phyloP scores from a whole-genome alignment of 192 early-diverging fungal species.

The Globomyces pollinis-pini region DNA sequence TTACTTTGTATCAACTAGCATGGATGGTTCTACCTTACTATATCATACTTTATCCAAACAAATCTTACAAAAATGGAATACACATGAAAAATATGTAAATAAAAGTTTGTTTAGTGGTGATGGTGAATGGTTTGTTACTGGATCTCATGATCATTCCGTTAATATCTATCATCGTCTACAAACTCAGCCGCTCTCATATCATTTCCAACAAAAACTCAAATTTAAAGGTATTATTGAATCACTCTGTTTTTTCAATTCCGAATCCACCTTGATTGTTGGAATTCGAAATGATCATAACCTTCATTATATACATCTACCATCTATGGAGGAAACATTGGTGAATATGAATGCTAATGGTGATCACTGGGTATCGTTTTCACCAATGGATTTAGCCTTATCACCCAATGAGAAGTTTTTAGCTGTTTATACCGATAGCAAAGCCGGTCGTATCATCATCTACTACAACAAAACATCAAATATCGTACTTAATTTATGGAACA shows the following conservation, averaged over 20 bases:
- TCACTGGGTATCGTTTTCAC: slow-evolving; percentile 75
- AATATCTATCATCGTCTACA: slow-evolving; percentile 49
- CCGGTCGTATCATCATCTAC: slow-evolving; percentile 61
- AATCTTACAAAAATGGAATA: slow-evolving; percentile 51
- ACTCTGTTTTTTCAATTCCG: slow-evolving; percentile 53
- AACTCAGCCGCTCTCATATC: slow-evolving; percentile 18
- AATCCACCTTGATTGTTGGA: slow-evolving; percentile 38
- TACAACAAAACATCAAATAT: slow-evolving; percentile 20
- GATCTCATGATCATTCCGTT: slow-evolving; percentile 63
- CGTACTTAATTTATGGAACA: neutral
- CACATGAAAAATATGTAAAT: slow-evolving; percentile 66
- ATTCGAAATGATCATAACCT: slow-evolving; percentile 66
- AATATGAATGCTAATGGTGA: slow-evolving; percentile 78
- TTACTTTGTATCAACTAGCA: slow-evolving; percentile 8
- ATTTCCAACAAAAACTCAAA: slow-evolving; percentile 30
- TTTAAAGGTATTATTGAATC: slow-evolving; percentile 60
- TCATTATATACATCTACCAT: slow-evolving; percentile 52
- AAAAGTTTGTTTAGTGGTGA: slow-evolving; percentile 46
- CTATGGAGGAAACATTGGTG: slow-evolving; percentile 4
- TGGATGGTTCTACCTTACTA: slow-evolving; percentile 41
- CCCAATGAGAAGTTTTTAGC: slow-evolving; percentile 52
- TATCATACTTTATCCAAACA: slow-evolving; percentile 26
- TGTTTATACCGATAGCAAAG: slow-evolving; percentile 58
- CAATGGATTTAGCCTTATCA: slow-evolving; percentile 52
- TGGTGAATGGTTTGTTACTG: slow-evolving; percentile 45